These are phyloP conservation scores for Monosporascus sp. DNA, from an alignment of 2,329 filamentous ascomycete genomes.

Conservation along the genomic window DNA sequence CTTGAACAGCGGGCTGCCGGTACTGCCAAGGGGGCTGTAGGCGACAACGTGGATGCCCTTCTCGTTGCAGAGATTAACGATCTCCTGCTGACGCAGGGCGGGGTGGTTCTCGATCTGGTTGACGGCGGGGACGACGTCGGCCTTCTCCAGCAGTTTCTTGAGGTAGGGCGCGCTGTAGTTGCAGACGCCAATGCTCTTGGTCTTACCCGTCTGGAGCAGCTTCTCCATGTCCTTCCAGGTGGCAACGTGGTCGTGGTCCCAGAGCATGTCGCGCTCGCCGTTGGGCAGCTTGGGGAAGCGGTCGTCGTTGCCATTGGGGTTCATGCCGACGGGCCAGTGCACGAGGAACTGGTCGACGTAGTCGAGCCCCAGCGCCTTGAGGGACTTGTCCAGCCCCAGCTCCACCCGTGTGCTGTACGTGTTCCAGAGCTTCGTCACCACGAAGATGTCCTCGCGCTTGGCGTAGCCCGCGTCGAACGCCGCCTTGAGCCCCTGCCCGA, in stretches of 20 bases:
- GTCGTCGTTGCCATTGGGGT: constrained; percentile 68
- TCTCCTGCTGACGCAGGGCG: constrained; percentile 64
- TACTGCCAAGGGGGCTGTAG: constrained; percentile 63
- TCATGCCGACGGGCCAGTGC: constrained; percentile 81
- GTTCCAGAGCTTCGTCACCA: constrained; percentile 82
- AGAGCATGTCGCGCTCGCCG: constrained; percentile 68
- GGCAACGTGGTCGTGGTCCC: constrained; percentile 63
- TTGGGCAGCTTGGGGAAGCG: constrained; percentile 70
- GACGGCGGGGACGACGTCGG: constrained; percentile 55
- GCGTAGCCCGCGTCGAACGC: constrained; percentile 63
- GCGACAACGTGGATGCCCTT: constrained; percentile 69
- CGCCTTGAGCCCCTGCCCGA: constrained; percentile 70
- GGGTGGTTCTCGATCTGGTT: constrained; percentile 76
- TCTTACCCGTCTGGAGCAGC: constrained; percentile 54
- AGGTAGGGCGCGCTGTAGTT: constrained; percentile 55
- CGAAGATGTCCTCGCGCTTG: constrained; percentile 74
- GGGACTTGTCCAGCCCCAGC: constrained; percentile 64
- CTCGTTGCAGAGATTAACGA: constrained; percentile 61
- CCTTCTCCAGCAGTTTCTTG: constrained; percentile 45
- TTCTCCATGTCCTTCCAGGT: constrained; percentile 76
- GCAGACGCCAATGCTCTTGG: constrained; percentile 48
- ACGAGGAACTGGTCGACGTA: constrained; percentile 79
- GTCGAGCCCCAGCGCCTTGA: constrained; percentile 68
- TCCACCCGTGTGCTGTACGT: constrained; percentile 69
- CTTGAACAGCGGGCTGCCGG: constrained; percentile 58